Conservation (phyloP, 345 rosid species). For the Gossypium stocksii region DNA sequence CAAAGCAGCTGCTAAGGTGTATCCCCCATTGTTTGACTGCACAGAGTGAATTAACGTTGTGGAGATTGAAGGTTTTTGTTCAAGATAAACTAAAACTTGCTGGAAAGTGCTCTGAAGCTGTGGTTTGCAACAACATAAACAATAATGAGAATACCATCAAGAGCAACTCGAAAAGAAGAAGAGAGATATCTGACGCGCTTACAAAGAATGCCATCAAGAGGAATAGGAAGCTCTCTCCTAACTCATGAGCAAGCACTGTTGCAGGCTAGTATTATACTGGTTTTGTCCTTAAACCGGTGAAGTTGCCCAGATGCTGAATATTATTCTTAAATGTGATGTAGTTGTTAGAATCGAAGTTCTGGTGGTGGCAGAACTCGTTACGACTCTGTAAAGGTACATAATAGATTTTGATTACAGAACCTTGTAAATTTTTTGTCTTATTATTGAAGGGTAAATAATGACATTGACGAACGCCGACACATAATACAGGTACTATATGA, state of each 20-base stretch:
- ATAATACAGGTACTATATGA: too few species aligned
- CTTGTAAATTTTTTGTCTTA: neutral
- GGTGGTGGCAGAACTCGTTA: neutral
- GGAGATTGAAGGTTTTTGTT: conserved; percentile 75
- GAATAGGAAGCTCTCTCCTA: conserved; percentile 33
- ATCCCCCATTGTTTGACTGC: neutral
- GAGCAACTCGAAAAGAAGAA: conserved; percentile 40
- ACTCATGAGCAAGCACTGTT: conserved; percentile 9
- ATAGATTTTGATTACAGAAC: neutral
- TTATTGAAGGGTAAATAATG: neutral
- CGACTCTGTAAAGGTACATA: neutral
- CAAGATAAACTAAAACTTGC: conserved; percentile 53
- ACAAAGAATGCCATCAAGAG: conserved; percentile 49
- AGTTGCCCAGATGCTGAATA: conserved; percentile 1
- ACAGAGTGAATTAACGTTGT: conserved; percentile 59
- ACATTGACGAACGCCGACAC: too few species aligned
- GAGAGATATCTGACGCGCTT: conserved; percentile 46
- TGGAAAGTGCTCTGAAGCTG: conserved; percentile 32
- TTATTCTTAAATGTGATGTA: neutral
- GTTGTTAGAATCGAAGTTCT: neutral
- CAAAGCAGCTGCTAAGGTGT: neutral
- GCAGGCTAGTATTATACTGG: neutral
- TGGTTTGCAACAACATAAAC: conserved; percentile 34
- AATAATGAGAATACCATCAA: conserved; percentile 27
- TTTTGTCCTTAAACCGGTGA: neutral